Evolutionary conservation across 179 eudicot species (phyloP), one percentile per base, ranked within the genome.

Genomic region (Nepenthes alata): DNA sequence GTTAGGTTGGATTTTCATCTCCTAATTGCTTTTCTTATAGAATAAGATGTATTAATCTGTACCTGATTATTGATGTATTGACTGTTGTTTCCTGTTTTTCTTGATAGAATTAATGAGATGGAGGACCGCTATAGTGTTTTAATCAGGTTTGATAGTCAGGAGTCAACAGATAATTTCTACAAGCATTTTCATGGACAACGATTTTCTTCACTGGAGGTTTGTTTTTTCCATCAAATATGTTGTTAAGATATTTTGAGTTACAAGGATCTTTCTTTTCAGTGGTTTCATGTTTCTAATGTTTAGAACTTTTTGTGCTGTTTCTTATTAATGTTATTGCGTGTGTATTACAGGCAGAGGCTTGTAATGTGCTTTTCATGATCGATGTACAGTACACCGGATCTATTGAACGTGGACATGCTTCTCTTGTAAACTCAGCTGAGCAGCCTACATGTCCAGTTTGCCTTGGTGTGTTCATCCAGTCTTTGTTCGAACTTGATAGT

Each of bases 141-240:
- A 74, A 80, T 91, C 62, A 83, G 83, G 65, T 85, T 91, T 80
- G 87, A 85, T 62, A 69, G 61, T 61, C 98, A 89, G 67, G 80
- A 71, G 50, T 75, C 90, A 35, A 72, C 96, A 12, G 96, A 91
- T 85, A 72, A 72, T 58, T 89, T 89, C 74, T 84, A 76, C 77
- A 84, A 78, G 83, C 95, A 83, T 78, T 86, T 89, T 55, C 83
- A 81, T 67, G 96, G 93, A 56, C 75, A 71, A 65, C 73, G 65
- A n/a, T 91, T 79, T 71, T 89, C 98, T 49, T 91, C 98, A 37
- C 80, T 91, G 53, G 96, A 89, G 96, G 98, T 91, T 72, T 73
- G 74, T 47, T 59, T 59, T 11, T 50, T 11, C 54, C 56, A 35
- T 52, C 36, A 47, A 57, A 37, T 34, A 11, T 1, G 51, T 44